Evolutionary conservation across 805 yeast species (phyloP), one percentile per base, ranked within the genome.

Genomic region (Candida piceae): DNA sequence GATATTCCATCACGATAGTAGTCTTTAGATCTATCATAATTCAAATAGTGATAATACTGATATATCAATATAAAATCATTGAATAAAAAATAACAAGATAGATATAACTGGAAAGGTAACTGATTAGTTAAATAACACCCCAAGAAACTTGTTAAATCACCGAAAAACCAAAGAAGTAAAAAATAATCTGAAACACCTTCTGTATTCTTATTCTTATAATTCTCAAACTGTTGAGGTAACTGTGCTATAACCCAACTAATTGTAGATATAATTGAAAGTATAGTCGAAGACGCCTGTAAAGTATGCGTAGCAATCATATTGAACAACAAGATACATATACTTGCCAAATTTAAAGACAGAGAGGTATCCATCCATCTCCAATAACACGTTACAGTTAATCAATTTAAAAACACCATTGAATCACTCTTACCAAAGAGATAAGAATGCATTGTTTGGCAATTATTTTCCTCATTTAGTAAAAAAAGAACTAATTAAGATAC

Each of bases 121-220:
- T 89, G 96, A 6, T 74, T 56, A 0, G 96, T 87, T 32, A 87
- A 55, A 0, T 84, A 41, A 42, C 95, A 86, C 0, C 96, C 97
- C 0, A 72, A 31, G 20, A 80, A 58, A 27, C 57, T 54, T 9
- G 49, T 46, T 15, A 57, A 35, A 33, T 63, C 68, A 13, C 66
- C 67, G 8, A 57, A 31, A 29, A 58, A 49, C 62, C 66, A 59
- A 11, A 60, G 48, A 4, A 53, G 21, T 13, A 63, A 42, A 35
- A 62, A 58, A 16, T 42, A 45, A 1, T 49, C 50, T 5, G 66
- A 57, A 15, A 63, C 46, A 0, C 64, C 65, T 8, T 51, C 54
- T 4, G 57, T 57, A 8, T 57, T 48, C 34, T 63, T 60, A 15
- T 45, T 42, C 23, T 40, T 35, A 40, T 58, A 61, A 38, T 61